These are phyloP conservation scores for Yamadazyma epiphylla DNA, from an alignment of 1,139 yeast genomes.

Conservation along the genomic window DNA sequence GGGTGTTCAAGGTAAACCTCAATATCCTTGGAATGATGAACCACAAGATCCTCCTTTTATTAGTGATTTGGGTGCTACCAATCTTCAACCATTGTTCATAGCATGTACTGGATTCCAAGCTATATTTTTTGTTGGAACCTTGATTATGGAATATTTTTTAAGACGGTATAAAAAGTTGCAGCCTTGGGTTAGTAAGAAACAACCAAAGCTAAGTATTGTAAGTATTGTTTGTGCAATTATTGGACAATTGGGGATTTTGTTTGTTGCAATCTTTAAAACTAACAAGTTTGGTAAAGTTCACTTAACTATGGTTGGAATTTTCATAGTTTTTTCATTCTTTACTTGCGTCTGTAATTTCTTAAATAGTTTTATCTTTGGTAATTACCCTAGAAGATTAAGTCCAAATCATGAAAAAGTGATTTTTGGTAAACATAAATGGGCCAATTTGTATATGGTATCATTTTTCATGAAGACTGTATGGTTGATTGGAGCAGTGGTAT, in stretches of 20 bases:
- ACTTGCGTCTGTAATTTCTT: conserved; percentile 59
- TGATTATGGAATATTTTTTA: conserved; percentile 54
- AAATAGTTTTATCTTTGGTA: conserved; percentile 61
- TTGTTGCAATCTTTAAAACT: conserved; percentile 75
- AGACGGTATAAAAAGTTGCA: conserved; percentile 52
- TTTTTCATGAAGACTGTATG: conserved; percentile 57
- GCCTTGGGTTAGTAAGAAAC: conserved; percentile 47
- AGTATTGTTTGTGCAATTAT: conserved; percentile 53
- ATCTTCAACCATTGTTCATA: conserved; percentile 77
- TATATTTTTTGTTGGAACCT: conserved; percentile 65
- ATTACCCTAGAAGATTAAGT: conserved; percentile 37
- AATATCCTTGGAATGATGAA: conserved; percentile 52
- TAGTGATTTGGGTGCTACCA: conserved; percentile 84
- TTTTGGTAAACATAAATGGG: conserved; percentile 36
- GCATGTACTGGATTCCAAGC: conserved; percentile 80
- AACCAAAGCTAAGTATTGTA: conserved; percentile 45
- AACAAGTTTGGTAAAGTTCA: conserved; percentile 59
- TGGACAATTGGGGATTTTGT: conserved; percentile 74
- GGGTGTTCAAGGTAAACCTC: conserved; percentile 78
- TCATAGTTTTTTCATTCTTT: conserved; percentile 66
- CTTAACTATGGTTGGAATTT: conserved; percentile 65
- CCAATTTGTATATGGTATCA: conserved; percentile 46
- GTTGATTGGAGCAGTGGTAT: conserved; percentile 62
- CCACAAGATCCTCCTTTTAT: conserved; percentile 63
- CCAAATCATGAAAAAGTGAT: conserved; percentile 40